A percentile compares a stretch with the other conserved stretches of the same genome.
Evolutionary conservation across 192 early-diverging fungal genomes (phyloP).

Genomic region (Dissophora globulifera): DNA sequence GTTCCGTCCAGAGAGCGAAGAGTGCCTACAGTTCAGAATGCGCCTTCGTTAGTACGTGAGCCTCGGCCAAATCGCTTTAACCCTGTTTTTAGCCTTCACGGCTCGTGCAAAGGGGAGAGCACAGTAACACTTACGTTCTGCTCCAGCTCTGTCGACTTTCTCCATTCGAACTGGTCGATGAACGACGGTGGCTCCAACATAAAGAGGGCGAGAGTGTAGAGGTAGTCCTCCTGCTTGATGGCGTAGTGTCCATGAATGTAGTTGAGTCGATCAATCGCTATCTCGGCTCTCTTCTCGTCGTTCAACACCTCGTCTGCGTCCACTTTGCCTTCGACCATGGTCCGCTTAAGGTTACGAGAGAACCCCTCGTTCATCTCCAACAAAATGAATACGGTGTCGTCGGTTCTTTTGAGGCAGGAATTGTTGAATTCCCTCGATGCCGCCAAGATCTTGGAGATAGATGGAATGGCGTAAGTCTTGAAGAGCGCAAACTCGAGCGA

Average conservation of each 20-base stretch:
- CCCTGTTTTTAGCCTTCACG: too few relatives aligned
- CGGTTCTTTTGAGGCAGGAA: constrained; percentile 28
- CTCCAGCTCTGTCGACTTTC: constrained; percentile 54
- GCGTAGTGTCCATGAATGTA: constrained; percentile 43
- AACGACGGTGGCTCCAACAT: constrained; percentile 43
- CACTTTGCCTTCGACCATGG: constrained; percentile 18
- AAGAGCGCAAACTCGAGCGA: constrained; percentile 58
- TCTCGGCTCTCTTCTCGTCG: constrained; percentile 7
- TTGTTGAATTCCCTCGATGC: constrained; percentile 37
- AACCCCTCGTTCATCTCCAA: constrained; percentile 46
- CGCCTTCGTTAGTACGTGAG: background rate
- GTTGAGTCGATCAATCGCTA: background rate
- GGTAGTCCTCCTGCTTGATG: constrained; percentile 57
- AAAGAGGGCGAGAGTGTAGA: constrained; percentile 56
- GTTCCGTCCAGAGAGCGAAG: background rate
- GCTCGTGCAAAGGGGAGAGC: too few relatives aligned
- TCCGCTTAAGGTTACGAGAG: constrained; percentile 26
- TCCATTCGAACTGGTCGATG: constrained; percentile 54
- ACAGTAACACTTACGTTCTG: constrained; percentile 55
- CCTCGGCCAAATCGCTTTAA: too few relatives aligned
- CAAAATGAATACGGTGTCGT: constrained; percentile 55
- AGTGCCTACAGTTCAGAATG: background rate
- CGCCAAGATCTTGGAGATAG: constrained; percentile 44
- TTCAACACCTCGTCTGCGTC: constrained; percentile 17
- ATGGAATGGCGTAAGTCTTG: constrained; percentile 55